A percentile compares a stretch with the other conserved stretches of the same genome.
These are phyloP conservation scores for Arachnomyces sp. DNA, from an alignment of 2,329 filamentous ascomycete genomes.

Conservation along the genomic window DNA sequence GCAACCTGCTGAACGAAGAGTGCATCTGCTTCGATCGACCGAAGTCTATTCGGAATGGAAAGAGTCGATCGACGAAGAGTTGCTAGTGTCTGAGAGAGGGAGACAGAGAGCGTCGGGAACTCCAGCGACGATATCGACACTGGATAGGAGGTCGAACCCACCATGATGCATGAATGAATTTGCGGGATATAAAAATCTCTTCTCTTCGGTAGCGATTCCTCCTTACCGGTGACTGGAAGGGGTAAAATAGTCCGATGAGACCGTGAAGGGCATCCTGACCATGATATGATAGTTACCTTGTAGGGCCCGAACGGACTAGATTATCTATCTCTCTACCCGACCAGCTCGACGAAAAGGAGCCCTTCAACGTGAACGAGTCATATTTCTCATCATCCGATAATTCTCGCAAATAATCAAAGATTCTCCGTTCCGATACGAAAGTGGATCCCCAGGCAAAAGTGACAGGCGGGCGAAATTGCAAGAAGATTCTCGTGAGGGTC, in stretches of 20 bases:
- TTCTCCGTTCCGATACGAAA: background rate
- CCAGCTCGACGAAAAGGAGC: too few relatives aligned
- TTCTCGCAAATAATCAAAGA: background rate
- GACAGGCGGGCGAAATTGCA: too few relatives aligned
- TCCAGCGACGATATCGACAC: slow-evolving; percentile 39
- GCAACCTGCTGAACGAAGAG: slow-evolving; percentile 60
- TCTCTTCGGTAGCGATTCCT: background rate
- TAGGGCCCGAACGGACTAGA: too few relatives aligned
- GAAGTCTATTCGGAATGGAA: slow-evolving; percentile 71
- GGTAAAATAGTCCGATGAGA: too few relatives aligned
- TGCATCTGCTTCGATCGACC: slow-evolving; percentile 70
- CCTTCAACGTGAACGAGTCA: too few relatives aligned
- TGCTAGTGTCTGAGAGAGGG: slow-evolving; percentile 61
- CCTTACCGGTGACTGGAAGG: too few relatives aligned
- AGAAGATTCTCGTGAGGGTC: too few relatives aligned
- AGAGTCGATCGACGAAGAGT: slow-evolving; percentile 70
- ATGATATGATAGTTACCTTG: too few relatives aligned
- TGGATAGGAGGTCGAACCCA: slow-evolving; percentile 22
- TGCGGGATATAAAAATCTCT: slow-evolving; percentile 1
- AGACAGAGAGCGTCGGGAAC: slow-evolving; percentile 46
- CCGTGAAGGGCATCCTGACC: too few relatives aligned
- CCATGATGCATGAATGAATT: slow-evolving; percentile 14
- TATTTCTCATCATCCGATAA: background rate
- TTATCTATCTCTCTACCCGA: too few relatives aligned
- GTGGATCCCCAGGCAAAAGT: background rate